Evolutionary conservation across 78 protist genomes (phyloP).

Genomic region (Dictyostelium citrinum): DNA sequence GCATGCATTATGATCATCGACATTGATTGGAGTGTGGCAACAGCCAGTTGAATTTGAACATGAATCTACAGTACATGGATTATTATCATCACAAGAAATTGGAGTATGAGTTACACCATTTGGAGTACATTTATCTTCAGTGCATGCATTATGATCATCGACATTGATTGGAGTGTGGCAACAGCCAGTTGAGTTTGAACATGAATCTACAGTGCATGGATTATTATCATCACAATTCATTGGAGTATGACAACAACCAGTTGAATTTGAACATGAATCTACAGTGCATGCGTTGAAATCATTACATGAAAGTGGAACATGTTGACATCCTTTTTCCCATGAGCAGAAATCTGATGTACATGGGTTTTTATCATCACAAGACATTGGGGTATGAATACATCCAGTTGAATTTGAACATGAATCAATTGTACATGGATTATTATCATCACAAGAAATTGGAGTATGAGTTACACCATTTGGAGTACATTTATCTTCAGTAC

Average conservation of each 20-base stretch:
- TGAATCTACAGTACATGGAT: conserved; percentile 9
- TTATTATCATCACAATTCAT: background rate
- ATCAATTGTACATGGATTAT: conserved; percentile 15
- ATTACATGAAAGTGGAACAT: no score
- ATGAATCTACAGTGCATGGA: conserved; percentile 11
- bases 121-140: no score
- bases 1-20: conserved; percentile 44
- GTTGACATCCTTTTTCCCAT: conserved; percentile 4
- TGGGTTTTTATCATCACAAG: no score
- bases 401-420: background rate
- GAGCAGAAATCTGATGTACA: no score
- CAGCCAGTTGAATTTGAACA: background rate
- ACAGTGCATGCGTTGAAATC: background rate
- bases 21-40: background rate
- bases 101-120: background rate
- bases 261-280: no score
- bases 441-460: no score
- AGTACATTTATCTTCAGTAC: no score
- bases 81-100: background rate
- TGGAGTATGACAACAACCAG: background rate
- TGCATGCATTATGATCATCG: no score
- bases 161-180: background rate
- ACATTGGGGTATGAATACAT: no score
- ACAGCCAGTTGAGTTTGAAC: background rate
- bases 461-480: no score